Base-by-base conservation (phyloP, 1,284 basidiomycete genomes). In the Cryptococcus floricola region DNA sequence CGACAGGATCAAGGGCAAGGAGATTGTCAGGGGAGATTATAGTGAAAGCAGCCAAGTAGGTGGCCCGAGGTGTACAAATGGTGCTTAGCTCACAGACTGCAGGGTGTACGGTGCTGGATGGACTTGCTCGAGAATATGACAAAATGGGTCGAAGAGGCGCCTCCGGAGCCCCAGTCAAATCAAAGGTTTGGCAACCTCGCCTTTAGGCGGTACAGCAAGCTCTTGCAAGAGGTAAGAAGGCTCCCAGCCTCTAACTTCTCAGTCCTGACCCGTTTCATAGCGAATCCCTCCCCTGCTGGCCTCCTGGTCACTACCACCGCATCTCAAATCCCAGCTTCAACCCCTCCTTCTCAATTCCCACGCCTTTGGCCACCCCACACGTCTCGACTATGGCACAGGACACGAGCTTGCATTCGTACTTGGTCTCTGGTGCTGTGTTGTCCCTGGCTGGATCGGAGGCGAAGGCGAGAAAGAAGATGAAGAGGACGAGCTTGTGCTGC, bases 311-410 rank as follows among this genome's bases (percentile, higher is more conserved):
- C 69, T 80, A 7, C 80, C 83, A 6, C 72, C 74, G 10, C 52
- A 73, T 3, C 80, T 83, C 1, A 78, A 83, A 84, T 45, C 48
- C 3, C 92, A 96, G 68, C 77, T 98, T 47, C 69, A 89, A 34
- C 84, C 86, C 0, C 68, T 78, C 1, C 57, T 76, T 2, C 16
- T 75, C 48, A 52, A 74, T 16, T 75, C 75, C 5, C 64, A 68
- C 16, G 86, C 91, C 0, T 98, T 98, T 71, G 95, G 95, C 7
- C 94, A 91, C 12, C 90, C 92, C 63, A 83, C 84, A 4, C 85
- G 95, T 45, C 86, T 98, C 77, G 95, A 98, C 79, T 98, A 98
- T 70, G 96, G 95, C 1, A 93, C 92, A 1, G 95, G 95, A 0
- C 95, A 98, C 71, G 95, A 98, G 78, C 82, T 89, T 0, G 87